These are phyloP conservation scores for Dryas alaskensis DNA, from an alignment of 306 rosid genomes.

Conservation along the genomic window DNA sequence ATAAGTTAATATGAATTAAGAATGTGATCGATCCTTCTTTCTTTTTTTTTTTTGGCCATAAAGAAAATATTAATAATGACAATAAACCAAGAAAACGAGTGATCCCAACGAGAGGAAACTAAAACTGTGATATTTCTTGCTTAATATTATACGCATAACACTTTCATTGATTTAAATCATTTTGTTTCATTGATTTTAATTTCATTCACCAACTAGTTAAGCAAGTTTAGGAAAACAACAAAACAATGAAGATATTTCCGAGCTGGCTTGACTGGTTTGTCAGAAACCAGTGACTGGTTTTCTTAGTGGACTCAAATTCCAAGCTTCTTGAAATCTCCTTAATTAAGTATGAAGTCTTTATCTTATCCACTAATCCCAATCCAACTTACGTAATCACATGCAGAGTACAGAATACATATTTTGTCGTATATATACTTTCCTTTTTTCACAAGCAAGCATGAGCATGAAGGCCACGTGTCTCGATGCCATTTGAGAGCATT, in stretches of 20 bases:
- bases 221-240: background rate
- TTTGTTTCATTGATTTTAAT: background rate
- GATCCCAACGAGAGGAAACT: too few species aligned
- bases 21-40: too few species aligned
- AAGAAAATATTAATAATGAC: too few species aligned
- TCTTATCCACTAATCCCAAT: background rate
- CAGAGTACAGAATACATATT: background rate
- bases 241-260: background rate
- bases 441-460: background rate
- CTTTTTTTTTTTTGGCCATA: too few species aligned
- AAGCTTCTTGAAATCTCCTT: background rate
- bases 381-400: background rate
- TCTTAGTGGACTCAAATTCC: background rate
- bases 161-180: too few species aligned
- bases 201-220: background rate
- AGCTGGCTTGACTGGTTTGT: background rate
- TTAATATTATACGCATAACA: too few species aligned
- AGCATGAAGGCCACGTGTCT: too few species aligned
- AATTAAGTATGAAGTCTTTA: background rate
- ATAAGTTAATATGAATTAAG: too few species aligned
- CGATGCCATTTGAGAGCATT: too few species aligned
- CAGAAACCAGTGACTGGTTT: background rate
- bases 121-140: too few species aligned
- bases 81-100: too few species aligned
- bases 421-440: background rate